Conservation (phyloP, 768 basidiomycete species). For the Amanita pallidorosea region DNA sequence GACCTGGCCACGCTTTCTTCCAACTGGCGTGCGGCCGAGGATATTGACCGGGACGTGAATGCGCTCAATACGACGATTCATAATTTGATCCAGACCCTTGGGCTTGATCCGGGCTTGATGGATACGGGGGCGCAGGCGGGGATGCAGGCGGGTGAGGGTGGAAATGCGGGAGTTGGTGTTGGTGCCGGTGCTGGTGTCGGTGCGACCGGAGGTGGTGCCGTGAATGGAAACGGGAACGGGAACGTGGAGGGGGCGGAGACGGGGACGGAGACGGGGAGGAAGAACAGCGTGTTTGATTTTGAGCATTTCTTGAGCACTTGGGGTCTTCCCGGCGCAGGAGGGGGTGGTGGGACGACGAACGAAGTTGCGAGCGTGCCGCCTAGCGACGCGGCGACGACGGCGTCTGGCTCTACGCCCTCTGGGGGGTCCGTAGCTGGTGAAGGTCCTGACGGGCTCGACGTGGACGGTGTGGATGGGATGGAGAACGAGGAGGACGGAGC, state of each 20-base stretch:
- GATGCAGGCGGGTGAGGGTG: not conserved
- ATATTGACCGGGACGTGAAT: slow-evolving; percentile 66
- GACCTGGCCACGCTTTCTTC: slow-evolving; percentile 18
- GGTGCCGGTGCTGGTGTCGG: not conserved
- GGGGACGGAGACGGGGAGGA: not conserved
- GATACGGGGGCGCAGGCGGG: slow-evolving; percentile 3
- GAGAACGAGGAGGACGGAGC: not conserved
- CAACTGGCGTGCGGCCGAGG: slow-evolving; percentile 52
- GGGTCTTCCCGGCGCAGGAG: slow-evolving; percentile 3
- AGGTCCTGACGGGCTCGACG: slow-evolving; percentile 8
- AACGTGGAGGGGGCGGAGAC: not conserved
- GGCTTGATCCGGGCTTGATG: slow-evolving; percentile 40
- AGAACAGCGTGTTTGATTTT: slow-evolving; percentile 1
- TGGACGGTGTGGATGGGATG: not conserved
- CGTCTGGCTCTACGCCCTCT: slow-evolving; percentile 13
- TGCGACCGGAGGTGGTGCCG: not conserved
- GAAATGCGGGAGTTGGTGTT: too few species aligned
- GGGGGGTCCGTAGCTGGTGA: slow-evolving; percentile 12
- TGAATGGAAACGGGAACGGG: not conserved
- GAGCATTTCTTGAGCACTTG: slow-evolving; percentile 6
- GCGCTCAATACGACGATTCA: slow-evolving; percentile 59
- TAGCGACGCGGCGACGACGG: slow-evolving; percentile 17
- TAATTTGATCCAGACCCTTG: slow-evolving; percentile 60
- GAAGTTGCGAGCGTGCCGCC: slow-evolving; percentile 16
- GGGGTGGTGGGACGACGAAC: not conserved